Evolutionary conservation across 805 yeast species (phyloP), one percentile per base, ranked within the genome.

Genomic region (Starmerella vaccinii): DNA sequence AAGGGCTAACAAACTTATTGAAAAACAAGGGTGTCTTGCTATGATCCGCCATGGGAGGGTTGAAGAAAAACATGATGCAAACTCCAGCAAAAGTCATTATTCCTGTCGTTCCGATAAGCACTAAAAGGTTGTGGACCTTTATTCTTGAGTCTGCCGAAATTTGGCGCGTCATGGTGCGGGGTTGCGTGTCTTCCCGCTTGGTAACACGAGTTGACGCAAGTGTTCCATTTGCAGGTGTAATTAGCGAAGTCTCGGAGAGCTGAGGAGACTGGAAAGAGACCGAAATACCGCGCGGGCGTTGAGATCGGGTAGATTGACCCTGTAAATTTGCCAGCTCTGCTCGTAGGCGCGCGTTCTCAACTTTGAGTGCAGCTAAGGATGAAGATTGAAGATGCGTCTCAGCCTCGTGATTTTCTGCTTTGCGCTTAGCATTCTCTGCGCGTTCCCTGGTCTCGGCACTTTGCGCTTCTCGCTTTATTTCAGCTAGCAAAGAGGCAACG

Each of bases 351-450:
- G 60, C 60, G 35, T 59, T 59, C 38, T 60, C 63, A 13, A 58
- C 61, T 43, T 59, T 49, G n/a, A 59, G 34, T 1, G 61, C 61
- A 2, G 61, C 60, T 15, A 56, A 5, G 6, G 51, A 46, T 10
- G 58, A 50, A 6, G 57, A 54, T 15, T 47, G 34, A 29, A 43
- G 60, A 16, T 62, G 57, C 22, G 58, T 60, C 33, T 56, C 57
- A n/a, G 64, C 51, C 23, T 65, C 58, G 38, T 60, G 63, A n/a
- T 60, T 15, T 16, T 66, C 57, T 38, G 55, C 55, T 51, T 61
- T 61, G 46, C 65, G 63, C 50, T 66, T 38, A 26, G 37, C 50
- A 26, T 41, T 47, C 37, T 52, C 56, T 10, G 43, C 32, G 3
- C 27, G 40, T 42, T 66, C 68, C 19, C 51, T 49, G 16, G 47